Conservation (phyloP, 2,329 filamentous ascomycete genomes). For the Diplodia scrobiculata region DNA sequence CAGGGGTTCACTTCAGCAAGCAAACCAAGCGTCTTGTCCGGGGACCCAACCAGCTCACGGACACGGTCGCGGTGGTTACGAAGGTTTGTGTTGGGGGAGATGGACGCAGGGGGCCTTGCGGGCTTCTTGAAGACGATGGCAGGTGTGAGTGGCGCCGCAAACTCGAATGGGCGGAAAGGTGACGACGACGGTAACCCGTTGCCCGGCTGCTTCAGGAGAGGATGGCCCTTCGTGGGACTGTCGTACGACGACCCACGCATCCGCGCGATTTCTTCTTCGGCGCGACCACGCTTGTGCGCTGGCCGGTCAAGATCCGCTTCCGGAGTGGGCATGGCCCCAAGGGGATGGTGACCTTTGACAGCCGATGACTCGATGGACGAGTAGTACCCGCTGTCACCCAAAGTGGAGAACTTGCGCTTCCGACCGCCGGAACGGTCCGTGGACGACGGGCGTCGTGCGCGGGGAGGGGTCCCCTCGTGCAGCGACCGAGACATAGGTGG, state of each 20-base stretch:
- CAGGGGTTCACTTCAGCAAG: constrained; percentile 43
- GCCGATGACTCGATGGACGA: constrained; percentile 93
- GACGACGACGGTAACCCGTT: constrained; percentile 42
- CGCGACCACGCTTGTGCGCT: constrained; percentile 81
- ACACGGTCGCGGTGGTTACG: constrained; percentile 84
- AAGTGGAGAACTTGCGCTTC: constrained; percentile 75
- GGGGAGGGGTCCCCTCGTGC: constrained; percentile 75
- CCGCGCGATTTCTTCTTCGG: constrained; percentile 92
- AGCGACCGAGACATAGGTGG: constrained; percentile 67
- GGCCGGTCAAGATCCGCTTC: constrained; percentile 74
- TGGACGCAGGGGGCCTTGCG: constrained; percentile 68
- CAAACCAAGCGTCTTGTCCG: constrained; percentile 59
- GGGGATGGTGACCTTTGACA: constrained; percentile 67
- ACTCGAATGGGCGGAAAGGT: constrained; percentile 41
- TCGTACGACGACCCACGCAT: constrained; percentile 91
- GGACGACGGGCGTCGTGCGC: constrained; percentile 61
- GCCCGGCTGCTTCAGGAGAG: constrained; percentile 53
- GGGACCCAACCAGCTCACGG: constrained; percentile 77
- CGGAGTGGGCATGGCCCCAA: constrained; percentile 68
- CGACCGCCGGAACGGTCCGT: constrained; percentile 69
- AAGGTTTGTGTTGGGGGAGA: constrained; percentile 90
- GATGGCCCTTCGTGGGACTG: constrained; percentile 74
- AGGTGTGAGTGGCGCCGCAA: constrained; percentile 72
- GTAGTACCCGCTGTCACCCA: constrained; percentile 95
- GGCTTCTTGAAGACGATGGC: constrained; percentile 76